These are phyloP conservation scores for Hypoxylon fragiforme DNA, from an alignment of 495 filamentous ascomycete genomes.

Conservation along the genomic window DNA sequence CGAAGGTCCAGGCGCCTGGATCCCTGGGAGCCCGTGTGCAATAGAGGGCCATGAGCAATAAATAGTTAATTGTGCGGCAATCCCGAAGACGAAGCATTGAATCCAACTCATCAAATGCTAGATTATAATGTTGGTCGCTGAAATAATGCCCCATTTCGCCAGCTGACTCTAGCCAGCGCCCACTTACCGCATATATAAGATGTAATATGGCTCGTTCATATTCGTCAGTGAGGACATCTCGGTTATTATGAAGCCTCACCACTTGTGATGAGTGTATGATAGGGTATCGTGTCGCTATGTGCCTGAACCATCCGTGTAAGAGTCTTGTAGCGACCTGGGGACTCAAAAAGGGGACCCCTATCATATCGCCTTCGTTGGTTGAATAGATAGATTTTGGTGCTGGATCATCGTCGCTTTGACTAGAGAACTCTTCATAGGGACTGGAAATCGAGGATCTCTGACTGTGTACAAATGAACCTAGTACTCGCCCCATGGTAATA, in stretches of 20 bases:
- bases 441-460: slow-evolving; percentile 17
- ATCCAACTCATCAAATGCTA: slow-evolving; percentile 35
- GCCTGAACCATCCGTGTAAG: slow-evolving; percentile 35
- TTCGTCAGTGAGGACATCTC: slow-evolving; percentile 31
- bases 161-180: slow-evolving; percentile 40
- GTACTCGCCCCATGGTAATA: slow-evolving; percentile 37
- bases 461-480: slow-evolving; percentile 34
- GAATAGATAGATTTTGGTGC: slow-evolving; percentile 35
- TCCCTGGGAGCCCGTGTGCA: slow-evolving; percentile 38
- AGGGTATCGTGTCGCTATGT: slow-evolving; percentile 38
- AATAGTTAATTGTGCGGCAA: slow-evolving; percentile 37
- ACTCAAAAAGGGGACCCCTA: slow-evolving; percentile 31
- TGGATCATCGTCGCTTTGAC: slow-evolving; percentile 27
- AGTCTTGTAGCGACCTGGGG: slow-evolving; percentile 30
- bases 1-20: slow-evolving; percentile 37
- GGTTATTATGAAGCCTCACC: slow-evolving; percentile 35
- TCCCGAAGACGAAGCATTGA: slow-evolving; percentile 34
- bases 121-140: slow-evolving; percentile 37
- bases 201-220: slow-evolving; percentile 40
- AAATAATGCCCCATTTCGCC: slow-evolving; percentile 37
- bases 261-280: slow-evolving; percentile 31
- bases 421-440: slow-evolving; percentile 10
- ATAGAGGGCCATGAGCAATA: slow-evolving; percentile 37
- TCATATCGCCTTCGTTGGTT: slow-evolving; percentile 25
- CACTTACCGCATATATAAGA: slow-evolving; percentile 37